These are phyloP conservation scores for Asclepias syriaca DNA, from an alignment of 257 asterid genomes.

Conservation along the genomic window DNA sequence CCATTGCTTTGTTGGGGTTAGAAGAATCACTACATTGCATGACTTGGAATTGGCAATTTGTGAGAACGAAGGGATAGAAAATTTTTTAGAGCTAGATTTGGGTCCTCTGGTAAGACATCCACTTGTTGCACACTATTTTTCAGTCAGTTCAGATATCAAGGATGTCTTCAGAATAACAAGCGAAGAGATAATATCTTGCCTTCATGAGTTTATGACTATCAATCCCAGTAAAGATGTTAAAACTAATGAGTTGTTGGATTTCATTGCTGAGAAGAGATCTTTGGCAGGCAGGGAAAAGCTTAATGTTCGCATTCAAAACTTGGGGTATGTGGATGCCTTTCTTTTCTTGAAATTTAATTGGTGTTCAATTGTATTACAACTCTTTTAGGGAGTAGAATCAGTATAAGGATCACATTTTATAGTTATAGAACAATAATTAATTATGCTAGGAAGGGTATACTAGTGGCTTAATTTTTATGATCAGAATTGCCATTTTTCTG, in stretches of 20 bases:
- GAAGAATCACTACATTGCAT: slow-evolving; percentile 65
- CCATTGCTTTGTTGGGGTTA: slow-evolving; percentile 86
- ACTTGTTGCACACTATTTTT: slow-evolving; percentile 65
- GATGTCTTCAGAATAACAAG: slow-evolving; percentile 61
- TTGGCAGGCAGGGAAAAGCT: slow-evolving; percentile 56
- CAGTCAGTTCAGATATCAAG: slow-evolving; percentile 47
- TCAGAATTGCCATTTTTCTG: background rate
- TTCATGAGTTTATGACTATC: slow-evolving; percentile 54
- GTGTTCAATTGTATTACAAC: background rate
- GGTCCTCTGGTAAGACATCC: slow-evolving; percentile 90
- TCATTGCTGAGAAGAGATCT: slow-evolving; percentile 54
- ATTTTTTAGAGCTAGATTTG: slow-evolving; percentile 80
- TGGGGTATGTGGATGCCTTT: slow-evolving; percentile 51
- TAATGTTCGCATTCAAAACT: slow-evolving; percentile 65
- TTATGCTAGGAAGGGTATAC: too few species aligned
- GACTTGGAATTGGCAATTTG: slow-evolving; percentile 82
- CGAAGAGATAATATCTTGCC: slow-evolving; percentile 57
- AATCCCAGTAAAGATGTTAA: slow-evolving; percentile 35
- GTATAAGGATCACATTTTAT: background rate
- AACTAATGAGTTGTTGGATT: slow-evolving; percentile 56
- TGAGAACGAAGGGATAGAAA: slow-evolving; percentile 66
- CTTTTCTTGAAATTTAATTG: slow-evolving; percentile 6
- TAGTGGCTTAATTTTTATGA: too few species aligned
- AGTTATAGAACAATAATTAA: background rate
- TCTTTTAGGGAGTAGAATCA: background rate